Percentiles rank a stretch among this genome's conserved stretches.
Conservation (phyloP, 768 basidiomycete species). For the Russula dissimulans region DNA sequence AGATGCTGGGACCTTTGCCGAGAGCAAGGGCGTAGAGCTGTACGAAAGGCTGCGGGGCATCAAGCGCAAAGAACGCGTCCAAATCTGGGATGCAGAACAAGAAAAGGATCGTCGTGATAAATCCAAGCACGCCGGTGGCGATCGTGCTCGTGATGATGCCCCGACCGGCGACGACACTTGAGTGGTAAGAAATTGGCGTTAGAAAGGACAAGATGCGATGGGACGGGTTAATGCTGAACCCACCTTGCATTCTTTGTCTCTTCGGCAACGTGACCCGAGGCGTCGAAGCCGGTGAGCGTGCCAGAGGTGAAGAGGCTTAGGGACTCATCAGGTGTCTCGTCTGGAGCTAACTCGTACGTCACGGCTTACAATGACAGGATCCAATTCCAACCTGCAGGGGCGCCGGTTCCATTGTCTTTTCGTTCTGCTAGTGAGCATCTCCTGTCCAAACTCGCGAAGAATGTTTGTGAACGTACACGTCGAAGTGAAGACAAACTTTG, state of each 20-base stretch:
- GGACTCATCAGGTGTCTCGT: neutral
- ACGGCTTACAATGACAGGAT: conserved; percentile 65
- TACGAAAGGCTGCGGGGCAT: conserved; percentile 88
- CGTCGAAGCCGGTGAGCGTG: conserved; percentile 86
- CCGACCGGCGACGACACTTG: conserved; percentile 65
- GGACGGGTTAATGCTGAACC: neutral
- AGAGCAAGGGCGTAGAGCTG: conserved; percentile 78
- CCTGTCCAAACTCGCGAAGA: neutral
- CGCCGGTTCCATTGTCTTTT: conserved; percentile 85
- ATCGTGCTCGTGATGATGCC: conserved; percentile 74
- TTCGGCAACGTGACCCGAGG: conserved; percentile 80
- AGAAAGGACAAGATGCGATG: neutral
- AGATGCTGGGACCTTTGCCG: conserved; percentile 67
- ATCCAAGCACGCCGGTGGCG: conserved; percentile 73
- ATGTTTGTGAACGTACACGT: conserved; percentile 43
- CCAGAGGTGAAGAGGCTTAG: conserved; percentile 76
- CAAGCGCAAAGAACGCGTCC: conserved; percentile 60
- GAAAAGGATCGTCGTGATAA: conserved; percentile 70
- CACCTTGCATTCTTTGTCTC: conserved; percentile 78
- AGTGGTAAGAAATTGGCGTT: neutral
- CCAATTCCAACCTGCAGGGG: conserved; percentile 87
- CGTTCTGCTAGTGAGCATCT: neutral
- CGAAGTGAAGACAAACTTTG: conserved; percentile 74
- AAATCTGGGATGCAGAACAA: conserved; percentile 79
- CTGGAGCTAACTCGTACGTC: conserved; percentile 1